A percentile compares a stretch with the other conserved stretches of the same genome.
Evolutionary conservation across 2,329 filamentous ascomycete species (phyloP).

Genomic region (Lasiodiplodia hormozganensis): DNA sequence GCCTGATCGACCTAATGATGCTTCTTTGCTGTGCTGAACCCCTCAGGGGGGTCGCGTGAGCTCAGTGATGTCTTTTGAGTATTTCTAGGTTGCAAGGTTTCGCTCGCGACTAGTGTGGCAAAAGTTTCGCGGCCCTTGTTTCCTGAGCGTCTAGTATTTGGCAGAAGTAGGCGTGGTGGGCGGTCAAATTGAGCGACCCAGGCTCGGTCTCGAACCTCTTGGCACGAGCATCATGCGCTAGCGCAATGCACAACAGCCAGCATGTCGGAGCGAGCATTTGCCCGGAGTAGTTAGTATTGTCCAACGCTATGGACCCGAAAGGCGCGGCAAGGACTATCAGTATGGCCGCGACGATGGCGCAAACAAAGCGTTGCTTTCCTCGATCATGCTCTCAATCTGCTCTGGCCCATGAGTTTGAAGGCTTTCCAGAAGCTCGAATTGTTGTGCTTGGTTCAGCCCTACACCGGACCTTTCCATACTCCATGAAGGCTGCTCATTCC

Average conservation of each 20-base stretch:
- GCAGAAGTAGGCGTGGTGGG: background rate
- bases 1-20: background rate
- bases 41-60: background rate
- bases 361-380: conserved; percentile 41
- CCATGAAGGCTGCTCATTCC: conserved; percentile 61
- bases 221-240: background rate
- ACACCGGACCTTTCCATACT: conserved; percentile 49
- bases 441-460: conserved; percentile 77
- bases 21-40: background rate
- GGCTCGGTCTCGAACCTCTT: background rate
- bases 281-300: background rate
- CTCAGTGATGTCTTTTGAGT: background rate
- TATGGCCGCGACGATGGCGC: conserved; percentile 22
- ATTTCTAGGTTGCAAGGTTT: background rate
- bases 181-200: background rate
- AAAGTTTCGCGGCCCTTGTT: background rate
- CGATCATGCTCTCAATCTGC: conserved; percentile 50
- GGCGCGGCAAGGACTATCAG: background rate
- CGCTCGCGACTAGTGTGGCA: background rate
- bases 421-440: conserved; percentile 80
- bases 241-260: background rate
- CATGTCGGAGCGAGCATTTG: background rate
- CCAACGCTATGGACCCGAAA: background rate
- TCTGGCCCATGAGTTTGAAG: conserved; percentile 65
- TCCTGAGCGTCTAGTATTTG: background rate